These are phyloP conservation scores for Clonostachys chloroleuca DNA, from an alignment of 2,329 filamentous ascomycete genomes.

Conservation along the genomic window DNA sequence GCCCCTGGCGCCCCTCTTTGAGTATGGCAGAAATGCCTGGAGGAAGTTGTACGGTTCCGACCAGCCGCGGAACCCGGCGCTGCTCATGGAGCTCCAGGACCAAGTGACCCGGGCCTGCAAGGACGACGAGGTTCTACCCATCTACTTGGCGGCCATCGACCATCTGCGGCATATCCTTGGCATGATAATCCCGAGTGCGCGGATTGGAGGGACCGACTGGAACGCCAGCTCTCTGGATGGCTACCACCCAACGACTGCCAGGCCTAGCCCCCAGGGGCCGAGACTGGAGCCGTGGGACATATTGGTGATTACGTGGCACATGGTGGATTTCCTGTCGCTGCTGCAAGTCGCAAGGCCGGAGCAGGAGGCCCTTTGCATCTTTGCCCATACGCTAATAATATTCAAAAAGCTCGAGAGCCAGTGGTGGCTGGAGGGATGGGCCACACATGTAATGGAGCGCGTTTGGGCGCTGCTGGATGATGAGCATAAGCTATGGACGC, in stretches of 20 bases:
- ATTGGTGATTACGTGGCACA: constrained; percentile 31
- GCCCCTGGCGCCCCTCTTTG: constrained; percentile 8
- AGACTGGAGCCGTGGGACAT: constrained; percentile 27
- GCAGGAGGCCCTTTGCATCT: constrained; percentile 24
- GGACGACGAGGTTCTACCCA: constrained; percentile 8
- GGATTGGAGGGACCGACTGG: background rate
- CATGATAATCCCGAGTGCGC: constrained; percentile 1
- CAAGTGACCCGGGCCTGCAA: constrained; percentile 9
- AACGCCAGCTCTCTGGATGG: background rate
- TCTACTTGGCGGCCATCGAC: constrained; percentile 11
- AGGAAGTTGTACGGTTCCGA: constrained; percentile 3
- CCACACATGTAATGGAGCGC: constrained; percentile 20
- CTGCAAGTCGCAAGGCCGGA: constrained; percentile 11
- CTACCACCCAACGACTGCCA: too few species aligned
- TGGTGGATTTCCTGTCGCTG: constrained; percentile 26
- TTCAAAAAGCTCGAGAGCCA: constrained; percentile 20
- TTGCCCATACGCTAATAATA: constrained; percentile 24
- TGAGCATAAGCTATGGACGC: constrained; percentile 26
- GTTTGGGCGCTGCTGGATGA: constrained; percentile 25
- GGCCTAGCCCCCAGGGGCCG: too few species aligned
- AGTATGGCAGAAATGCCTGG: constrained; percentile 14
- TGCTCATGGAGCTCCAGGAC: constrained; percentile 11
- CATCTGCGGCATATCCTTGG: constrained; percentile 10
- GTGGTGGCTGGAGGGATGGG: constrained; percentile 31
- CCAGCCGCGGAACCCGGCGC: constrained; percentile 2